Base-by-base conservation (phyloP, 352 stramenopile genomes). In the Globisporangium acanthophoron region DNA sequence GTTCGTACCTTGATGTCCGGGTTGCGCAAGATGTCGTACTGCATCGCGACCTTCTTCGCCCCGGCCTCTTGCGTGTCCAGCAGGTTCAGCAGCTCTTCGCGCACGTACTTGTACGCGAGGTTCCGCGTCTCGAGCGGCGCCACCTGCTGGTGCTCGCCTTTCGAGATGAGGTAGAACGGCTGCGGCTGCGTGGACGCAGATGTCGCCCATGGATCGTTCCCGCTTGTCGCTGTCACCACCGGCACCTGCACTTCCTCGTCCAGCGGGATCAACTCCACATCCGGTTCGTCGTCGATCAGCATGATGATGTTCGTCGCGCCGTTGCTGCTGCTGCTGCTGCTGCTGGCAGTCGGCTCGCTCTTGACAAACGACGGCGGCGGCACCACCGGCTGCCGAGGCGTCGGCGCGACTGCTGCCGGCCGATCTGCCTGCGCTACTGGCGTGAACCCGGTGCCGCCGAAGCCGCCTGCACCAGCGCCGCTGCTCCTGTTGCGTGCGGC, bases 21-120 rank as follows among this genome's bases (percentile, higher is more conserved):
- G 46, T 91, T 89, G 8, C 59, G 52, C n/a, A 91, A 65, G 33
- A 88, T 61, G 39, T 83, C 76, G 39, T 80, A 81, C 27, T 88
- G 77, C 37, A 87, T 61, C 29, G 69, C 52, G 39, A 65, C 75
- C 57, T 82, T 87, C 41, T 71, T 68, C 1, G 15, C 45, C 21
- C 39, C 66, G 27, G 71, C 69, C 49, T 87, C 67, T 27, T 52
- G 56, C 61, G 66, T 46, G 44, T 89, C 77, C n/a, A 89, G 58
- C 41, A 89, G 35, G 54, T 74, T 80, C 44, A 85, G 45, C 27
- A 91, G 43, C 46, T 78, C 73, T 9, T 65, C 58, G n/a, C 80
- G 76, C 48, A 91, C 33, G 48, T 78, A 71, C 57, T 87, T 78
- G 62, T 80, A 91, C 18, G 80, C 80, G 31, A 73, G 54, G 5